Evolutionary conservation across 2,329 filamentous ascomycete species (phyloP), one percentile per base, ranked within the genome.

Genomic region (Cercospora beticola): DNA sequence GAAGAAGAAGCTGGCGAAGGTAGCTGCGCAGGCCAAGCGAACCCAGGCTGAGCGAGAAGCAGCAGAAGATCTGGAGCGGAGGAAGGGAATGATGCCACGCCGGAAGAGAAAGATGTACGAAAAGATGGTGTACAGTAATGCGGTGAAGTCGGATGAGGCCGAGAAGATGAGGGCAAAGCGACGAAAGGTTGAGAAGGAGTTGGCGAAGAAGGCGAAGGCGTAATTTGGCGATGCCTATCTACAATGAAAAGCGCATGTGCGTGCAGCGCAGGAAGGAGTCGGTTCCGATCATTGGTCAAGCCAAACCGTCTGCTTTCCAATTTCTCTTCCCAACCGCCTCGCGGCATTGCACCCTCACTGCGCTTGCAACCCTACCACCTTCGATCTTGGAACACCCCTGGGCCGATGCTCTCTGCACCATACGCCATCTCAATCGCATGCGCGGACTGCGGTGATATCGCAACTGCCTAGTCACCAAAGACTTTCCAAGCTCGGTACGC

Each of bases 101-200:
- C 95, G 96, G 88, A 99, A 98, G 89, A 87, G 95, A 77, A 97
- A 97, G 89, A 84, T 97, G 77, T 91, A 94, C 74, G 95, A 98
- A 85, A 95, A 97, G 85, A 99, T 99, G 92, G 86, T 93, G 78
- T 96, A 97, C 82, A 93, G 89, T 71, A 97, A 97, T 82, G 94
- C 90, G 83, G 94, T 95, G 86, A 92, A 93, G 85, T 94, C 94
- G 74, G 91, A 89, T 28, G 93, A 97, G 83, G 92, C 94, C 59
- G 91, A 94, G 84, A 92, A 90, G 82, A 83, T 99, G 79, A 87
- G 94, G 74, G 87, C 86, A 67, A 99, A 99, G 90, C 89, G 92
- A 81, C 92, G 95, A 83, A 97, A 89, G 86, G 81, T 97, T 70
- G 95, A 98, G 83, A 76, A 75, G 68, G 71, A 62, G 21, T 21